Evolutionary conservation across 139 green algal species (phyloP).

Genomic region (Tetradesmus obliquus): DNA sequence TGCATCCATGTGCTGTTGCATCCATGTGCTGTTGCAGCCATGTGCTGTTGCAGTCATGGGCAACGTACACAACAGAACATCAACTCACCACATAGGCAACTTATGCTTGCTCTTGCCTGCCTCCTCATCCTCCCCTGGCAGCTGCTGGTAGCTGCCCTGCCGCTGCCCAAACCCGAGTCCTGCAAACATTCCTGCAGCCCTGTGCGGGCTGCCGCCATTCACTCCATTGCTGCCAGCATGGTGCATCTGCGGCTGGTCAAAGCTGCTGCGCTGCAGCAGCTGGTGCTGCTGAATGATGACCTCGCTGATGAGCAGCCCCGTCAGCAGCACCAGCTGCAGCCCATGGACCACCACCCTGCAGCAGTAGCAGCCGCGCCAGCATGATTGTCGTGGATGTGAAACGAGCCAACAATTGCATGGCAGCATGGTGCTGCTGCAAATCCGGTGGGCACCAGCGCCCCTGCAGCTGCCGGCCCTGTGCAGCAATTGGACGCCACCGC

Average conservation of each 20-base stretch:
- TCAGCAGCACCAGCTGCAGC: slow-evolving; percentile 40
- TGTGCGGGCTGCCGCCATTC: not conserved
- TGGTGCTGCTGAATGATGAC: slow-evolving; percentile 46
- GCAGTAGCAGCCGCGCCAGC: not conserved
- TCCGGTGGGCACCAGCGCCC: too few species aligned
- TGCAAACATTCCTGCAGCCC: not conserved
- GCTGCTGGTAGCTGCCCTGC: slow-evolving; percentile 9
- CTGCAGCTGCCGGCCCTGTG: too few species aligned
- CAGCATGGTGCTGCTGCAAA: not conserved
- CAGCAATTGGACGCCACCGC: too few species aligned
- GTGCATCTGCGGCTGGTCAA: slow-evolving; percentile 9
- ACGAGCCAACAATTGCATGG: not conserved
- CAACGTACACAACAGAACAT: too few species aligned
- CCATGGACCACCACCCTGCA: slow-evolving; percentile 40
- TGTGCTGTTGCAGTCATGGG: too few species aligned
- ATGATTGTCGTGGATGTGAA: not conserved
- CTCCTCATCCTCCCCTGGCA: not conserved
- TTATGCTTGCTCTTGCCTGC: not conserved
- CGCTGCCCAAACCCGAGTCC: not conserved
- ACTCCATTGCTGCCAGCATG: not conserved
- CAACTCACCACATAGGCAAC: slow-evolving; percentile 3
- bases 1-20: too few species aligned
- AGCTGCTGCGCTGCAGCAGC: slow-evolving; percentile 29
- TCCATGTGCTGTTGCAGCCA: too few species aligned
- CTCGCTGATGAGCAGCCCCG: slow-evolving; percentile 26